Evolutionary conservation across 805 yeast genomes (phyloP).

Genomic region (Hanseniaspora occidentalis): DNA sequence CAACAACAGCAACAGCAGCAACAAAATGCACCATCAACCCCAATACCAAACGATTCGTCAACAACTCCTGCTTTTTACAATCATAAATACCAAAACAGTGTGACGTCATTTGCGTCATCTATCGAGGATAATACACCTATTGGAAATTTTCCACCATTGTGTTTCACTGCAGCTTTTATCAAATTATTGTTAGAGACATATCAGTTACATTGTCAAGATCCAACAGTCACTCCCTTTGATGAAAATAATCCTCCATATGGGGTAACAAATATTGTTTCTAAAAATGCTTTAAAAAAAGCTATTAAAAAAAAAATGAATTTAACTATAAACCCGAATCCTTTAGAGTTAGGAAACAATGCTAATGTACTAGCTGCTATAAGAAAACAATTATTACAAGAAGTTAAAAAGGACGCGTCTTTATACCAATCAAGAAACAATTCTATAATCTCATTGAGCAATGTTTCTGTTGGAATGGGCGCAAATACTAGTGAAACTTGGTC

Average conservation of each 20-base stretch:
- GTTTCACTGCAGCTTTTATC: slow-evolving; percentile 30
- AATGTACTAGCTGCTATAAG: slow-evolving; percentile 28
- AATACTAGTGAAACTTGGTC: slow-evolving; percentile 6
- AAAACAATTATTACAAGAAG: slow-evolving; percentile 24
- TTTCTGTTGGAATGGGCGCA: not conserved
- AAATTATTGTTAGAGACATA: slow-evolving; percentile 34
- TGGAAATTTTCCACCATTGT: slow-evolving; percentile 4
- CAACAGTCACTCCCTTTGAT: slow-evolving; percentile 58
- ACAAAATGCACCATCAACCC: not conserved
- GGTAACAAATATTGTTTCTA: slow-evolving; percentile 45
- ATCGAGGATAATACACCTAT: slow-evolving; percentile 2
- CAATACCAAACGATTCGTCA: not conserved
- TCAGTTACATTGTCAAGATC: slow-evolving; percentile 37
- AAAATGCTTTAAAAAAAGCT: slow-evolving; percentile 34
- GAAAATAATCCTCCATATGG: slow-evolving; percentile 57
- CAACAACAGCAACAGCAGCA: not conserved
- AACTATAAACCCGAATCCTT: slow-evolving; percentile 25
- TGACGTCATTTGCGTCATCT: slow-evolving; percentile 15
- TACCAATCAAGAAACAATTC: slow-evolving; percentile 19
- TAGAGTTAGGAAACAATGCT: slow-evolving; percentile 27
- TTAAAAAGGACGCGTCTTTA: slow-evolving; percentile 17
- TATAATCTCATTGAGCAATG: slow-evolving; percentile 10
- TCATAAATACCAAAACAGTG: slow-evolving; percentile 16
- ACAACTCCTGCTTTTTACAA: slow-evolving; percentile 6
- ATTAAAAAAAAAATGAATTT: slow-evolving; percentile 22